Base-by-base conservation (phyloP, 345 rosid genomes). In the Lumnitzera littorea region DNA sequence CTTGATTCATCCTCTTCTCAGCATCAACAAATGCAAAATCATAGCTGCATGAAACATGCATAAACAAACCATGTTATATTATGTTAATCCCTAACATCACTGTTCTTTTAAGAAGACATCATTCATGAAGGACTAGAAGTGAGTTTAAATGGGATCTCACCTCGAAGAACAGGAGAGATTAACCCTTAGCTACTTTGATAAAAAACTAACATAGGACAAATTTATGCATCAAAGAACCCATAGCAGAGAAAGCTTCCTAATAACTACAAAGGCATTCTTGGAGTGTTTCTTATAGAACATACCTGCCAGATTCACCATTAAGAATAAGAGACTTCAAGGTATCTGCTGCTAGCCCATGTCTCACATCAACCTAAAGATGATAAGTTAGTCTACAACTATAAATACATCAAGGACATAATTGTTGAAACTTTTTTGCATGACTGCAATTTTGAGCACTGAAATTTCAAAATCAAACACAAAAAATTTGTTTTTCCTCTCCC, bases 11-110 rank as follows among this genome's bases (percentile, higher is more conserved):
- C 78, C 82, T 87, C 81, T 92, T 92, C 70, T 92, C 96, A 11
- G 96, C 96, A 85, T 89, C 96, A 25, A 92, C 83, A 73, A 92
- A 89, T 65, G 98, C 96, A 76, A 92, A 92, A 81, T 92, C 98
- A 70, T 81, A 92, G 77, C 98, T 91, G 76, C 66, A 59, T 55
- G 57, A 64, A 62, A 57, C 3, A 62, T 36, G 50, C 24, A 58
- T 25, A 50, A 24, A 58, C 12, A 16, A 27, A 48, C 13, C 13
- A 52, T 16, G 12, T 52, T 23, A 16, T 10, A 52, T 25, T 27
- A 20, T 20, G 31, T 5, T 27, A 27, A 27, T 27, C 31, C 31
- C 31, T 27, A 5, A 27, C 31, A 2, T 27, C 31, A 27, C 31
- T 52, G 13, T 11, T 52, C 25, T 16, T 16, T 16, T 17, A 16